phyloP scores from a whole-genome alignment of 2,329 filamentous ascomycete species.

The Hymenotorrendiella dingleyae region DNA sequence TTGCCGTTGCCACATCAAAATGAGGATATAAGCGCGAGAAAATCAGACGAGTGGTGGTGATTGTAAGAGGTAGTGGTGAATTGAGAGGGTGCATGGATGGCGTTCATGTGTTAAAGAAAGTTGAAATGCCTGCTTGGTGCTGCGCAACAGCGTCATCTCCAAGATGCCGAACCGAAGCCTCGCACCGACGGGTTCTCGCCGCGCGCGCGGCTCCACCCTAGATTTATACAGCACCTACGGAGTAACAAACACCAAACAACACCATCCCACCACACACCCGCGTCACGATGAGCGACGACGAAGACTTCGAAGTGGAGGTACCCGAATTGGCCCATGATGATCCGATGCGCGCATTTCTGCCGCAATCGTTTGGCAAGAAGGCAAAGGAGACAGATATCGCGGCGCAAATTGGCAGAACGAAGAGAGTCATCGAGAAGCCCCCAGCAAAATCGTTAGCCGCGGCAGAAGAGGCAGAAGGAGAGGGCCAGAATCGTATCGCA shows the following conservation, averaged over 20 bases:
- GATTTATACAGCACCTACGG: neutral
- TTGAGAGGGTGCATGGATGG: too few relatives aligned
- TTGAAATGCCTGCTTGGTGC: neutral
- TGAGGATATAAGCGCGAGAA: constrained; percentile 1
- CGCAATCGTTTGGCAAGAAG: constrained; percentile 80
- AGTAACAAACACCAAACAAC: neutral
- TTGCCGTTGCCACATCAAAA: constrained; percentile 6
- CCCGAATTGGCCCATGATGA: constrained; percentile 56
- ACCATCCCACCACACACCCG: constrained; percentile 5
- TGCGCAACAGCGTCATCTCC: constrained; percentile 7
- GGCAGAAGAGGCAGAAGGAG: constrained; percentile 23
- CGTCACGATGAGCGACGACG: constrained; percentile 50
- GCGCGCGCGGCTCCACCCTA: neutral
- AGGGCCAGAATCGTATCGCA: constrained; percentile 25
- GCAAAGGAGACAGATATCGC: constrained; percentile 66
- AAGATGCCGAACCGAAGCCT: neutral
- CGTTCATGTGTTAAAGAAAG: too few relatives aligned
- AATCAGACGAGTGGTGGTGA: neutral
- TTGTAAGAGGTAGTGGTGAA: too few relatives aligned
- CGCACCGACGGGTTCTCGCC: neutral
- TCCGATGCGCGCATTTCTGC: constrained; percentile 70
- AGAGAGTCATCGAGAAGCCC: constrained; percentile 45
- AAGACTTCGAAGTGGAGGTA: constrained; percentile 52
- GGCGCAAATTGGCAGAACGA: constrained; percentile 75
- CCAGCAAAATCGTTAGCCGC: constrained; percentile 8